Percentiles rank a stretch among this genome's conserved stretches.
Evolutionary conservation across 805 yeast species (phyloP).

Genomic region (Sugiyamaella marilandica): DNA sequence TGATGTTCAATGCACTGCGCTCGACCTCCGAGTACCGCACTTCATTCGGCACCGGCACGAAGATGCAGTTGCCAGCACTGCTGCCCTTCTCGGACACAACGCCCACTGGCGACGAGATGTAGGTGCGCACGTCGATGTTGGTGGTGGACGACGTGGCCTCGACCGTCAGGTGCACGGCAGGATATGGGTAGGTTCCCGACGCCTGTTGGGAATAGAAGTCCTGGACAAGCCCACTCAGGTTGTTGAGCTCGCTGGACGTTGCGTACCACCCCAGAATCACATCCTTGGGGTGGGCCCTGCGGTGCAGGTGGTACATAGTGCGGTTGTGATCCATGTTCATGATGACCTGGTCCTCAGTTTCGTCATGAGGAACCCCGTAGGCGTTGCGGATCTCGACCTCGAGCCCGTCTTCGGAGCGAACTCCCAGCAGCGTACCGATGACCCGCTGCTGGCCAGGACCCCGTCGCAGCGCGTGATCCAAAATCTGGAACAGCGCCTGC

Average conservation of each 20-base stretch:
- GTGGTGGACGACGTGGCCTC: slow-evolving; percentile 47
- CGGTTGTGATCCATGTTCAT: slow-evolving; percentile 75
- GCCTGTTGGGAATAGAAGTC: slow-evolving; percentile 72
- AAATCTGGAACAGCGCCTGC: slow-evolving; percentile 66
- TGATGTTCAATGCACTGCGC: slow-evolving; percentile 32
- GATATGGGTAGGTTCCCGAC: slow-evolving; percentile 66
- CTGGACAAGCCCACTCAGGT: slow-evolving; percentile 71
- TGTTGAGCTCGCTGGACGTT: slow-evolving; percentile 54
- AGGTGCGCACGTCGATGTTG: slow-evolving; percentile 53
- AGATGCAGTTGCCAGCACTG: slow-evolving; percentile 47
- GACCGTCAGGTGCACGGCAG: slow-evolving; percentile 75
- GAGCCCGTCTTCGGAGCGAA: slow-evolving; percentile 77
- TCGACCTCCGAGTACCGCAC: slow-evolving; percentile 57
- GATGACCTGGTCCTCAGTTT: slow-evolving; percentile 67
- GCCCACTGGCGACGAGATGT: slow-evolving; percentile 73
- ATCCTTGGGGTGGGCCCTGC: slow-evolving; percentile 73
- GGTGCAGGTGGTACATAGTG: slow-evolving; percentile 63
- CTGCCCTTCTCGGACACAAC: slow-evolving; percentile 34
- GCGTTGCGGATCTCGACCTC: slow-evolving; percentile 69
- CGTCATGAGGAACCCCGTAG: slow-evolving; percentile 76
- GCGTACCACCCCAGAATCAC: slow-evolving; percentile 81
- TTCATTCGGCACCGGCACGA: slow-evolving; percentile 70
- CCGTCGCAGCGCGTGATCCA: slow-evolving; percentile 63
- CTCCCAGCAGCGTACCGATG: slow-evolving; percentile 78
- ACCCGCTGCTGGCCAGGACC: slow-evolving; percentile 53